Evolutionary conservation across 2,329 filamentous ascomycete genomes (phyloP), one percentile per base, ranked within the genome.

Genomic region (Fusarium praegraminearum): DNA sequence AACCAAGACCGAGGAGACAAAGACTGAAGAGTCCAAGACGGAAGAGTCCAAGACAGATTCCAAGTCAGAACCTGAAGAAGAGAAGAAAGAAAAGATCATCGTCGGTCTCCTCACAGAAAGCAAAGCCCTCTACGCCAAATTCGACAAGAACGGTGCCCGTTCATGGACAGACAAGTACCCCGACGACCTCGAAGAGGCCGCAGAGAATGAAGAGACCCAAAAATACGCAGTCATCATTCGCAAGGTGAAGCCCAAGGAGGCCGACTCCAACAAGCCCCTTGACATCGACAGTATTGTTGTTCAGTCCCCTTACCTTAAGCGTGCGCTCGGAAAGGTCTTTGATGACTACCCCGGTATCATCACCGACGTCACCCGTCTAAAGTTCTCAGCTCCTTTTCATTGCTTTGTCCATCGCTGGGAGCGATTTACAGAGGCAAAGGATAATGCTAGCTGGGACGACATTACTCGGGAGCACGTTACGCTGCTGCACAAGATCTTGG

Each of bases 341-440:
- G 78, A 82, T 2, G 85, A 82, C 11, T 91, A 90, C 61, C 86
- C 87, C 0, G 88, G 89, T 1, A 81, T 92, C 32, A 86, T 87
- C 4, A 85, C 86, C 35, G 83, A 82, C 13, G 79, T 92, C 28
- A 83, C 87, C n/a, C 83, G 87, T 2, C 80, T 92, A 3, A 86
- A 87, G 57, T 91, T 92, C 64, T 76, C 79, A 10, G 85, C 84
- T 0, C 88, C 87, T 0, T 92, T 91, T 65, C 80, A 86, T 69
- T 86, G 87, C 0, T 87, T 93, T 50, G 86, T 91, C 41, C 89
- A 93, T 76, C 84, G 90, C 33, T 92, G 89, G 89, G 79, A 82
- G 2, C 73, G 79, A 9, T 82, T 89, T 38, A 70, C 76, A 12
- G 74, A 78, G 6, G 81, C 82, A 26, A 78, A 82, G 44, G 74